Percentiles rank a stretch among this genome's conserved stretches.
phyloP scores from a whole-genome alignment of 441 rosid genomes.

The Erodium trifolium region DNA sequence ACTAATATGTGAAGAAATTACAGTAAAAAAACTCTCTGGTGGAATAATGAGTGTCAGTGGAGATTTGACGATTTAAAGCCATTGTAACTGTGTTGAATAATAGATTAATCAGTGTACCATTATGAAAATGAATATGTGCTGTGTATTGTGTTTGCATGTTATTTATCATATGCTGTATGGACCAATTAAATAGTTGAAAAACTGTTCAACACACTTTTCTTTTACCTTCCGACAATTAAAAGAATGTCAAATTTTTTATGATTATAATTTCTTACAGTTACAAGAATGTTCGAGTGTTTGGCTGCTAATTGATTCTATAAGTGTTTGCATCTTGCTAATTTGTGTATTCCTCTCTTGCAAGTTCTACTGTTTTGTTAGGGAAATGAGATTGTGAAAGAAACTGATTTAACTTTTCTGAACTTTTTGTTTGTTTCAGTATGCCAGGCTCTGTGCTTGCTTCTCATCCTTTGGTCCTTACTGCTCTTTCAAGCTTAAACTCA shows the following conservation, averaged over 20 bases:
- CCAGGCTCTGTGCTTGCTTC: slow-evolving; percentile 83
- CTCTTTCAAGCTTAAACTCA: slow-evolving; percentile 83
- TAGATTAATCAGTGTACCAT: slow-evolving; percentile 4
- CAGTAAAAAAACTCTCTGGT: too few relatives aligned
- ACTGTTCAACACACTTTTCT: background rate
- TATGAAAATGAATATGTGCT: background rate
- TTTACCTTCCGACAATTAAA: background rate
- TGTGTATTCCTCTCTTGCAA: too few relatives aligned
- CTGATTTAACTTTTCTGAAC: slow-evolving; percentile 14
- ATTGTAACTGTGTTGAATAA: background rate
- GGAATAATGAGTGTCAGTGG: too few relatives aligned
- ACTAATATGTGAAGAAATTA: background rate
- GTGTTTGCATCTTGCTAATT: too few relatives aligned
- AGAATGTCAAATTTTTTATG: background rate
- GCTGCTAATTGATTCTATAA: slow-evolving; percentile 3
- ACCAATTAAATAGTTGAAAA: background rate
- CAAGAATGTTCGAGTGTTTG: slow-evolving; percentile 7
- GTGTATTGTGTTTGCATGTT: background rate
- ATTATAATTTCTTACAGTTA: background rate
- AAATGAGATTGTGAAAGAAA: too few relatives aligned
- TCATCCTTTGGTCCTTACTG: slow-evolving; percentile 82
- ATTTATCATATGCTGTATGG: background rate
- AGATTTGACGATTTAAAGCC: too few relatives aligned
- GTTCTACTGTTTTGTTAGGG: too few relatives aligned
- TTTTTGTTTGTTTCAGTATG: slow-evolving; percentile 50